A percentile compares a stretch with the other conserved stretches of the same genome.
Conservation (phyloP, 805 yeast species). For the Wickerhamiella kurtzmanii region DNA sequence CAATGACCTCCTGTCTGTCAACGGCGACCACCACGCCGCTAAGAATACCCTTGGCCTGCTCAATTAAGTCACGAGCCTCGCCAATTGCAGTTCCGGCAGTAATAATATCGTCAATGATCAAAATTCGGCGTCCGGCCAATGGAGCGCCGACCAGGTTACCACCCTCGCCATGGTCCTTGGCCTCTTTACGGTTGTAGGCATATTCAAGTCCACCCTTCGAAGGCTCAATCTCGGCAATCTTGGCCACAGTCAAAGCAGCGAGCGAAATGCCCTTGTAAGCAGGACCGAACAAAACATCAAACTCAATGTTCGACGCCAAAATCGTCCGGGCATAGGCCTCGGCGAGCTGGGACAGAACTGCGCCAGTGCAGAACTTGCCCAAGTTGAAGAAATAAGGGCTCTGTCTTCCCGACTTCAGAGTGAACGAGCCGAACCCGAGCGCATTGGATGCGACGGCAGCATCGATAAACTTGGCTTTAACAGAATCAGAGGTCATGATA, state of each 20-base stretch:
- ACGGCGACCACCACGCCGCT: constrained; percentile 82
- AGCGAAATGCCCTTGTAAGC: constrained; percentile 96
- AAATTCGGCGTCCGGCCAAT: constrained; percentile 54
- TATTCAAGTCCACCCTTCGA: constrained; percentile 60
- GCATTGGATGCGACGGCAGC: constrained; percentile 73
- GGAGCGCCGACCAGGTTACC: constrained; percentile 83
- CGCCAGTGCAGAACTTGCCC: constrained; percentile 80
- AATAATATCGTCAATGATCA: constrained; percentile 93
- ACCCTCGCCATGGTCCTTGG: constrained; percentile 97
- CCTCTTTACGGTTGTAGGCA: constrained; percentile 79
- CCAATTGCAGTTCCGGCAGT: constrained; percentile 97
- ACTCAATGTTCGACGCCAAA: constrained; percentile 64
- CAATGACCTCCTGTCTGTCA: constrained; percentile 83
- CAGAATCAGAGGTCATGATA: constrained; percentile 2
- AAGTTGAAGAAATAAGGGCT: constrained; percentile 96
- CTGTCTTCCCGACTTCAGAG: constrained; percentile 78
- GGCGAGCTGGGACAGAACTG: constrained; percentile 65
- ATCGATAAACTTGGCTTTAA: constrained; percentile 44
- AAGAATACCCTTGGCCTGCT: constrained; percentile 52
- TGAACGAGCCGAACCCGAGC: constrained; percentile 74
- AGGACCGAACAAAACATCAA: constrained; percentile 90
- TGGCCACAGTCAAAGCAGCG: constrained; percentile 85
- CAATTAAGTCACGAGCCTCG: constrained; percentile 78
- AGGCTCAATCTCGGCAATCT: constrained; percentile 72
- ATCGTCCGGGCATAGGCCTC: constrained; percentile 82